Conservation (phyloP, 176 grass and related monocot genomes). For the Chrysopogon serrulatus region DNA sequence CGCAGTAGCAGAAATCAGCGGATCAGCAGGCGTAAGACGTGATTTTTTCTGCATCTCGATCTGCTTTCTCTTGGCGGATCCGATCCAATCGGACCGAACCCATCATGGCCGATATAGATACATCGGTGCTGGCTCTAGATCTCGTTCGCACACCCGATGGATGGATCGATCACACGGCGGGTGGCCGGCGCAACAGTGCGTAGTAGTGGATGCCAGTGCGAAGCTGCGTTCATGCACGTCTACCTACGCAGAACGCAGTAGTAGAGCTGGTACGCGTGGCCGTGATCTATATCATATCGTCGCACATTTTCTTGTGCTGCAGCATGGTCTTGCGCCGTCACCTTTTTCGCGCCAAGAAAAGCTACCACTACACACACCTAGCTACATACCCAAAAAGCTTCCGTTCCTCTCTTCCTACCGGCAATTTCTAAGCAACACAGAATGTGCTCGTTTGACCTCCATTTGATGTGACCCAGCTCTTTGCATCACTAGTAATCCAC, state of each 20-base stretch:
- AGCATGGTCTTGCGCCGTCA: too few species aligned
- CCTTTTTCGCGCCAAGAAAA: conserved; percentile 5
- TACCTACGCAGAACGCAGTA: neutral
- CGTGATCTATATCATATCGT: neutral
- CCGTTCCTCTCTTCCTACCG: neutral
- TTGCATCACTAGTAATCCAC: neutral
- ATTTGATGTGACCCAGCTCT: conserved; percentile 20
- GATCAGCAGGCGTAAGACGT: neutral
- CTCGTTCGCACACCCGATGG: neutral
- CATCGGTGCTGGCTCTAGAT: neutral
- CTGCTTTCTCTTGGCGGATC: neutral
- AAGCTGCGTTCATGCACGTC: neutral
- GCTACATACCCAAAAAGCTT: neutral
- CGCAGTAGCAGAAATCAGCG: neutral
- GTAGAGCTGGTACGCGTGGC: neutral
- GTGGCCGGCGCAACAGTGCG: neutral
- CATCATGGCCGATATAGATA: too few species aligned
- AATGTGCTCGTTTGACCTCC: conserved; percentile 45
- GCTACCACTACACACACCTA: neutral
- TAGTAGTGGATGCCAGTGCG: conserved; percentile 14
- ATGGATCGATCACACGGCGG: neutral
- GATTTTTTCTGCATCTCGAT: neutral
- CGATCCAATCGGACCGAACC: too few species aligned
- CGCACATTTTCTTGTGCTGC: neutral
- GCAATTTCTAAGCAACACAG: conserved; percentile 24